phyloP scores from a whole-genome alignment of 2,329 filamentous ascomycete species.

The Xylariaceae sp. region DNA sequence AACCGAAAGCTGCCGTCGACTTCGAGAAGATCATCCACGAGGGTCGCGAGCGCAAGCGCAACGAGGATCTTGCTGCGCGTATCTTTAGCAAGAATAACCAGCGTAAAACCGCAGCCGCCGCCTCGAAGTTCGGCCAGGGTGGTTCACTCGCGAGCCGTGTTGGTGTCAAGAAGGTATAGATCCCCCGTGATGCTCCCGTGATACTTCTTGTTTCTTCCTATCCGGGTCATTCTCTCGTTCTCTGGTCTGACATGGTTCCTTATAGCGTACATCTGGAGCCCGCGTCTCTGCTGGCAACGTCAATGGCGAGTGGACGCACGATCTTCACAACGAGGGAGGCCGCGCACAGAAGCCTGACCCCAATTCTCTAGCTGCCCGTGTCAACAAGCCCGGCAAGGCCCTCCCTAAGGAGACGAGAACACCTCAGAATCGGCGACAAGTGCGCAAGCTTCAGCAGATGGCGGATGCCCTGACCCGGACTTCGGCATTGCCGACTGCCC shows the following conservation, averaged over 20 bases:
- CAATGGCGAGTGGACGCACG: conserved; percentile 66
- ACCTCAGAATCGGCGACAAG: conserved; percentile 22
- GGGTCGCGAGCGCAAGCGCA: conserved; percentile 66
- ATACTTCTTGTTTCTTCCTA: conserved; percentile 5
- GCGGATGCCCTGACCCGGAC: conserved; percentile 42
- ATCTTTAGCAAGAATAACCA: conserved; percentile 59
- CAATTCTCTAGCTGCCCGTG: conserved; percentile 44
- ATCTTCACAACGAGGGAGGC: conserved; percentile 52
- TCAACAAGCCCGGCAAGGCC: conserved; percentile 38
- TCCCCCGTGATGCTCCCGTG: conserved; percentile 23
- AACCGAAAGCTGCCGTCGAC: conserved; percentile 12
- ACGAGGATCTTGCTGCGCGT: conserved; percentile 63
- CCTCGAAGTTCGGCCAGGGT: conserved; percentile 42
- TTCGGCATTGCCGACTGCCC: conserved; percentile 34
- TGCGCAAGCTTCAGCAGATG: conserved; percentile 38
- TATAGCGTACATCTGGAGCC: conserved; percentile 31
- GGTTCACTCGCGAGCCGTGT: conserved; percentile 65
- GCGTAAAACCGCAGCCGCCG: conserved; percentile 54
- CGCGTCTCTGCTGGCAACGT: conserved; percentile 48
- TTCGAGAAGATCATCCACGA: conserved; percentile 20
- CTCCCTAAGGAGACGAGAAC: conserved; percentile 20
- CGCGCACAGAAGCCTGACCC: conserved; percentile 34
- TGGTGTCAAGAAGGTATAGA: conserved; percentile 64
- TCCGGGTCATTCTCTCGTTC: no score
- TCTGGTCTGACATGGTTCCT: background rate